Conservation (phyloP, 1,139 yeast species). For the Sugiyamaella xylanicola region DNA sequence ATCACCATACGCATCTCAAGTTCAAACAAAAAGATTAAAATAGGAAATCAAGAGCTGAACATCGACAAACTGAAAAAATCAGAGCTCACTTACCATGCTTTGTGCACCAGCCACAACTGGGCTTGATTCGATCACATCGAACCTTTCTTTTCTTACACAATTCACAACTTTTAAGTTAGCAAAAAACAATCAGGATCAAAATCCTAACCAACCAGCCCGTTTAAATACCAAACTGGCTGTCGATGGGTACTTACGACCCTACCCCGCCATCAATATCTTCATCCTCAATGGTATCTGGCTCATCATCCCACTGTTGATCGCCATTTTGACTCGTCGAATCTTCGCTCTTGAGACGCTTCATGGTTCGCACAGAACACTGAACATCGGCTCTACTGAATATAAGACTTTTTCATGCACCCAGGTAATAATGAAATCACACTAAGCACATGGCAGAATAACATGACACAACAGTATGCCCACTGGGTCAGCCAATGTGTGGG, state of each 20-base stretch:
- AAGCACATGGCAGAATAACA: not conserved
- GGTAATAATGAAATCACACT: not conserved
- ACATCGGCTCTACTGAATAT: not conserved
- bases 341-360: slow-evolving; percentile 10
- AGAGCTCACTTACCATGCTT: slow-evolving; percentile 29
- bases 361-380: not conserved
- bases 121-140: slow-evolving; percentile 28
- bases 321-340: slow-evolving; percentile 10
- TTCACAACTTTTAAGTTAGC: slow-evolving; percentile 26
- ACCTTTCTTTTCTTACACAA: slow-evolving; percentile 31
- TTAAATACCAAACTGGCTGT: too few relatives aligned
- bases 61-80: too few relatives aligned
- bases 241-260: slow-evolving; percentile 17
- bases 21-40: not conserved
- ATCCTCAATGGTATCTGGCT: not conserved
- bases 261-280: slow-evolving; percentile 3
- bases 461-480: not conserved
- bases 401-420: not conserved
- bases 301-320: slow-evolving; percentile 13
- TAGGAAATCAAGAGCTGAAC: too few relatives aligned
- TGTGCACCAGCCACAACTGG: slow-evolving; percentile 29
- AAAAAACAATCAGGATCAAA: not conserved
- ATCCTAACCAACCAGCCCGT: not conserved
- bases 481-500: not conserved
- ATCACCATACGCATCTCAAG: too few relatives aligned